These are phyloP conservation scores for Stagonosporopsis vannaccii DNA, from an alignment of 2,329 filamentous ascomycete genomes.

Conservation along the genomic window DNA sequence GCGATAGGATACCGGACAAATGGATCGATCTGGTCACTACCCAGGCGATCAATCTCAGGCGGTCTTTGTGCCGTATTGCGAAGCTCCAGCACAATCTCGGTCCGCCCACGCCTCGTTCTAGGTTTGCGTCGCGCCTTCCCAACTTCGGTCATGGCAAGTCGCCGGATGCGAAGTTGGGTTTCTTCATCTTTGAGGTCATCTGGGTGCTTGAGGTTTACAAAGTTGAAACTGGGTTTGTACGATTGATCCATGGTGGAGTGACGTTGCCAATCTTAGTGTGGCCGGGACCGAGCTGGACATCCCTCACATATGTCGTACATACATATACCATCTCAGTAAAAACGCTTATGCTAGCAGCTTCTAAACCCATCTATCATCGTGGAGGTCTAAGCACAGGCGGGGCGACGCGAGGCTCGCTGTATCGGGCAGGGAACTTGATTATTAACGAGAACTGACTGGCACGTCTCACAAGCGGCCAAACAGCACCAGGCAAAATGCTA, in stretches of 20 bases:
- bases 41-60: conserved; percentile 27
- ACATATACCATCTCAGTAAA: not conserved
- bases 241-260: conserved; percentile 32
- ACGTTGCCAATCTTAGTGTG: not conserved
- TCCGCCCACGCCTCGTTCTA: conserved; percentile 35
- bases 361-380: conserved; percentile 4
- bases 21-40: conserved; percentile 34
- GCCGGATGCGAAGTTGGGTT: conserved; percentile 40
- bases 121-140: conserved; percentile 38
- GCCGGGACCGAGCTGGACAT: not conserved
- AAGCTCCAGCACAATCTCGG: conserved; percentile 39
- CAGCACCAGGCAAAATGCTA: not conserved
- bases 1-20: conserved; percentile 37
- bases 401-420: conserved; percentile 11
- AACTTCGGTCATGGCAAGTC: conserved; percentile 45
- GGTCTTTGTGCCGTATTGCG: conserved; percentile 18
- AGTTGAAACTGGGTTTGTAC: conserved; percentile 37
- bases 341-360: conserved; percentile 17
- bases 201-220: conserved; percentile 42
- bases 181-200: conserved; percentile 43
- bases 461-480: not conserved
- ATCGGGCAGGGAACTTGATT: conserved; percentile 12
- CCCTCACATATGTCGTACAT: conserved; percentile 14
- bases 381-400: conserved; percentile 8
- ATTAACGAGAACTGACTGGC: not conserved